phyloP scores from a whole-genome alignment of 305 asterid species.

The Coffea humblotiana region DNA sequence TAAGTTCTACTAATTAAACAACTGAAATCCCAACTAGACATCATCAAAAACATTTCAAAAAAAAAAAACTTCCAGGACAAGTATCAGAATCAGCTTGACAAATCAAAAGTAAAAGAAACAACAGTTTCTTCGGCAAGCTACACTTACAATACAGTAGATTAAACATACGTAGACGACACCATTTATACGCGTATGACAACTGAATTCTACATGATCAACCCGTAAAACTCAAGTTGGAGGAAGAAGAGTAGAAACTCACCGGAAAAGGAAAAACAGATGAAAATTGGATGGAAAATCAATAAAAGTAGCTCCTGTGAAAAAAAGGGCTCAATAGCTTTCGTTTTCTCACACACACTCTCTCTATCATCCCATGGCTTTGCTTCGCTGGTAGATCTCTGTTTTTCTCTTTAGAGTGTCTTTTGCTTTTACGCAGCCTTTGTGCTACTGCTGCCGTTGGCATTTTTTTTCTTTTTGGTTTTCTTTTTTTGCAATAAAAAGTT shows the following conservation, averaged over 20 bases:
- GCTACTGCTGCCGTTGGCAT: not conserved
- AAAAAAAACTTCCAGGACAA: not conserved
- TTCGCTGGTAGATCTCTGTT: slow-evolving; percentile 19
- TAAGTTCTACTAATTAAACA: not conserved
- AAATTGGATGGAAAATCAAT: slow-evolving; percentile 5
- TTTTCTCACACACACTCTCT: not conserved
- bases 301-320: not conserved
- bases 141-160: slow-evolving; percentile 2
- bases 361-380: slow-evolving; percentile 22
- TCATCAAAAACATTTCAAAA: slow-evolving; percentile 1
- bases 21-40: not conserved
- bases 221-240: not conserved
- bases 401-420: not conserved
- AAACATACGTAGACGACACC: not conserved
- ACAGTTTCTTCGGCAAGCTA: slow-evolving; percentile 7
- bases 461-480: too few relatives aligned
- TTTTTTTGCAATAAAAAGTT: too few relatives aligned
- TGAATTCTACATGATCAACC: slow-evolving; percentile 21
- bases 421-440: slow-evolving; percentile 11
- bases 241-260: slow-evolving; percentile 29
- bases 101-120: slow-evolving; percentile 9
- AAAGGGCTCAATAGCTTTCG: slow-evolving; percentile 16
- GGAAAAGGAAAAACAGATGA: slow-evolving; percentile 1
- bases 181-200: not conserved
- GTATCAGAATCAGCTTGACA: slow-evolving; percentile 30